These are phyloP conservation scores for Aschersonia sp. DNA, from an alignment of 2,329 filamentous ascomycete species.

Conservation along the genomic window DNA sequence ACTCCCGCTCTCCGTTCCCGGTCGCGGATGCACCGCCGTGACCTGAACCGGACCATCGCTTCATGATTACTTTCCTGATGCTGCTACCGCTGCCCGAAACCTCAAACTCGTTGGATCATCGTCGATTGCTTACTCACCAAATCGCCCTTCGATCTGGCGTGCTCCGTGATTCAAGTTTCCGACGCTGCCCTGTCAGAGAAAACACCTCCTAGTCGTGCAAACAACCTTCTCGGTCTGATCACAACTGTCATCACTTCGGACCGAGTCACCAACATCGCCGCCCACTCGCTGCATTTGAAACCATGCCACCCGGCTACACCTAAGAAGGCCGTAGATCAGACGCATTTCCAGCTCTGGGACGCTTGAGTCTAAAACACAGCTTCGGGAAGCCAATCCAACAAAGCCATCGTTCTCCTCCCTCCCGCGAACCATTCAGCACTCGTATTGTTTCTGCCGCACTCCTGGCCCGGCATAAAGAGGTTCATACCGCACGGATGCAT, in stretches of 20 bases:
- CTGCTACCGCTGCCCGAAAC: not conserved
- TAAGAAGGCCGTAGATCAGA: slow-evolving; percentile 1
- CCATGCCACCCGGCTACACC: not conserved
- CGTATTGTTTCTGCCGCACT: not conserved
- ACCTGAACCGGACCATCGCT: no score
- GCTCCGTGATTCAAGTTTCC: slow-evolving; percentile 2
- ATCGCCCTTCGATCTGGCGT: not conserved
- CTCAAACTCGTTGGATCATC: not conserved
- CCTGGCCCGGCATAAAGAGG: slow-evolving; percentile 11
- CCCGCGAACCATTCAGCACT: not conserved
- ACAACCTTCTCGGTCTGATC: not conserved
- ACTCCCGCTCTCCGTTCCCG: no score
- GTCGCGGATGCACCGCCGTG: no score
- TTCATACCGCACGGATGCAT: slow-evolving; percentile 39
- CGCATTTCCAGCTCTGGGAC: not conserved
- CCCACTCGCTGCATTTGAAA: not conserved
- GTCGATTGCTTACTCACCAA: not conserved
- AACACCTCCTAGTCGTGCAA: not conserved
- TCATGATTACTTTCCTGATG: no score
- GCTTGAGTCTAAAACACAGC: not conserved
- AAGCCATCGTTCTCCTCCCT: not conserved
- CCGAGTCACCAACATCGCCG: not conserved
- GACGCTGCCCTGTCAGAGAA: slow-evolving; percentile 3
- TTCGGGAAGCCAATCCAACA: not conserved
- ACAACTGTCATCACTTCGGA: not conserved